These are phyloP conservation scores for Metschnikowia orientalis DNA, from an alignment of 805 yeast genomes.

Conservation along the genomic window DNA sequence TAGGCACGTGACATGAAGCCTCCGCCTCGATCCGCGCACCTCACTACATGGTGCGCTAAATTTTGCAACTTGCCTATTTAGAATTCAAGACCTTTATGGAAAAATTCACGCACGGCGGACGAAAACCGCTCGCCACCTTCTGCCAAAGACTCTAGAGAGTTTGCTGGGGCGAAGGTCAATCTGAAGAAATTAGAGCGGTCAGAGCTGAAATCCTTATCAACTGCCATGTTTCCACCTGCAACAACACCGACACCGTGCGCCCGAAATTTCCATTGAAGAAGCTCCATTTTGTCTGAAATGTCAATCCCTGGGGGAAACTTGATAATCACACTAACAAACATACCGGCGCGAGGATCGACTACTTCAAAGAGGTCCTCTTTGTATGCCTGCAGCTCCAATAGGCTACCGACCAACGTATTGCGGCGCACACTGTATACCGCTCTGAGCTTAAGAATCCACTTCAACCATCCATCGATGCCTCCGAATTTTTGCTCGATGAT, in stretches of 20 bases:
- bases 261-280: constrained; percentile 14
- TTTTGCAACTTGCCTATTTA: too few relatives aligned
- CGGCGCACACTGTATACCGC: constrained; percentile 42
- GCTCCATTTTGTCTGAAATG: constrained; percentile 6
- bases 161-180: constrained; percentile 28
- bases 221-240: constrained; percentile 21
- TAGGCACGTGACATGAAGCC: too few relatives aligned
- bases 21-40: too few relatives aligned
- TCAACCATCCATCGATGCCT: constrained; percentile 38
- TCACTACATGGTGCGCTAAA: too few relatives aligned
- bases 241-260: constrained; percentile 13
- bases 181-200: constrained; percentile 13
- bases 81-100: constrained; percentile 13
- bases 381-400: constrained; percentile 19
- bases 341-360: constrained; percentile 24
- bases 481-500: constrained; percentile 17
- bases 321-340: constrained; percentile 20
- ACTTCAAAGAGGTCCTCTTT: constrained; percentile 19
- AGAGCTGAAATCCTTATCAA: constrained; percentile 12
- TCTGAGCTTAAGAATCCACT: constrained; percentile 48
- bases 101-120: constrained; percentile 13
- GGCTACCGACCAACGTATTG: constrained; percentile 24
- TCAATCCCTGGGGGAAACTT: constrained; percentile 12
- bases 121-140: constrained; percentile 13
- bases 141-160: constrained; percentile 16